Evolutionary conservation across 352 stramenopile species (phyloP).

Genomic region (Phytophthora hibernalis): DNA sequence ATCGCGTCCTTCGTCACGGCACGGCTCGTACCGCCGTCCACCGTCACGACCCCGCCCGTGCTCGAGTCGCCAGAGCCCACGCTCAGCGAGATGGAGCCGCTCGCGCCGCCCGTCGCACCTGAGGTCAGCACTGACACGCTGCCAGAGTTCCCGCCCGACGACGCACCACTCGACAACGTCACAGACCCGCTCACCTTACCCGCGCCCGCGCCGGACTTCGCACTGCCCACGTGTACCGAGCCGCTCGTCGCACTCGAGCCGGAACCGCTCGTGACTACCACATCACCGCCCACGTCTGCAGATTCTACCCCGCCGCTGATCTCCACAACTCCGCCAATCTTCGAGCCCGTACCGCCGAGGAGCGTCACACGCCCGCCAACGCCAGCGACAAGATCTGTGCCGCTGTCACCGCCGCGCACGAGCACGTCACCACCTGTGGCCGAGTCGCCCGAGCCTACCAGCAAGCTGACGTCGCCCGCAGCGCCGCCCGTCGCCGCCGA

Average conservation of each 20-base stretch:
- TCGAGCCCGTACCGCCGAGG: slow-evolving; percentile 4
- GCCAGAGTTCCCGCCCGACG: neutral
- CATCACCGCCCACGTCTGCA: slow-evolving; percentile 4
- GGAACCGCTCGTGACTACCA: slow-evolving; percentile 6
- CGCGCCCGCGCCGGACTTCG: slow-evolving; percentile 1
- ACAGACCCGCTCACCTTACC: slow-evolving; percentile 14
- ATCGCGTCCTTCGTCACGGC: neutral
- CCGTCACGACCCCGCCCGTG: neutral
- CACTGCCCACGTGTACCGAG: slow-evolving; percentile 3
- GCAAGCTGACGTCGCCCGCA: slow-evolving; percentile 6
- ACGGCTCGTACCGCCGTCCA: neutral
- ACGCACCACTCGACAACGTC: slow-evolving; percentile 10
- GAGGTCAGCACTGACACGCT: slow-evolving; percentile 7
- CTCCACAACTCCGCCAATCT: slow-evolving; percentile 5
- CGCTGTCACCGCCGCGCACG: slow-evolving; percentile 13
- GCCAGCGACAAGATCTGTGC: too few relatives aligned
- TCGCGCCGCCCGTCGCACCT: neutral
- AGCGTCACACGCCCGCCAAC: slow-evolving; percentile 18
- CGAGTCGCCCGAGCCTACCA: slow-evolving; percentile 14
- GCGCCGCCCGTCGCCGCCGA: slow-evolving; percentile 3
- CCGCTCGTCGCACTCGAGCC: slow-evolving; percentile 8
- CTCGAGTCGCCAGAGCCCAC: neutral
- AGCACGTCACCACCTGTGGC: slow-evolving; percentile 6
- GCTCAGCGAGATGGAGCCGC: slow-evolving; percentile 10
- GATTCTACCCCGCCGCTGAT: slow-evolving; percentile 5